Evolutionary conservation across 2,329 filamentous ascomycete species (phyloP), one percentile per base, ranked within the genome.

Genomic region (Elsinoe ampelina): DNA sequence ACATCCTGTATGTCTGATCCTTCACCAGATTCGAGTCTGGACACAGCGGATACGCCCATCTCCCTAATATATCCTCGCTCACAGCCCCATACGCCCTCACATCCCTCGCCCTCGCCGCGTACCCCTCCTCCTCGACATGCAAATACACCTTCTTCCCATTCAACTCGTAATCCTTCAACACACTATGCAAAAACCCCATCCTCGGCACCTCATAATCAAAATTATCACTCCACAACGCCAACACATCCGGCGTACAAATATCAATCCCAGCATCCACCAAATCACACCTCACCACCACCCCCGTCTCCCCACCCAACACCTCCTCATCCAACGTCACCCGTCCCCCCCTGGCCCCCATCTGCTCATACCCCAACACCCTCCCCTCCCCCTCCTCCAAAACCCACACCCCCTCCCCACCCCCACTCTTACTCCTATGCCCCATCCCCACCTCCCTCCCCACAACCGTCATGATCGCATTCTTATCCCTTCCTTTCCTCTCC

Each of bases 391-490:
- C 48, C 48, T 52, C 48, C 48, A 52, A 26, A 5, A 52, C 48
- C 32, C 32, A 52, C 17, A 52, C 30, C n/a, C 15, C 32, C 48
- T 52, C 34, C n/a, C 11, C 11, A n/a, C 48, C 48, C 34, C 10
- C 11, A 17, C 22, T 79, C 70, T 92, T 92, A 26, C 89, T 90
- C 55, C 88, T 79, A 72, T 95, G 89, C 48, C 77, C 77, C 5
- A 79, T 74, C 45, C 88, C 89, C 7, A 85, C 87, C 68, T 91
- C 86, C 45, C 89, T 81, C 58, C 97, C 74, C 11, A 98, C 82
- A 79, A 96, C 87, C 2, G 93, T 98, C 93, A 98, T 97, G 72
- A 96, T 95, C 36, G 92, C 90, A 68, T 95, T 92, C 66, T 93
- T 92, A 73, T 95, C 89, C 55, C 84, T 83, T 66, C 85, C 81